phyloP scores from a whole-genome alignment of 176 grass and related monocot species.

The Saccharum spontaneum region DNA sequence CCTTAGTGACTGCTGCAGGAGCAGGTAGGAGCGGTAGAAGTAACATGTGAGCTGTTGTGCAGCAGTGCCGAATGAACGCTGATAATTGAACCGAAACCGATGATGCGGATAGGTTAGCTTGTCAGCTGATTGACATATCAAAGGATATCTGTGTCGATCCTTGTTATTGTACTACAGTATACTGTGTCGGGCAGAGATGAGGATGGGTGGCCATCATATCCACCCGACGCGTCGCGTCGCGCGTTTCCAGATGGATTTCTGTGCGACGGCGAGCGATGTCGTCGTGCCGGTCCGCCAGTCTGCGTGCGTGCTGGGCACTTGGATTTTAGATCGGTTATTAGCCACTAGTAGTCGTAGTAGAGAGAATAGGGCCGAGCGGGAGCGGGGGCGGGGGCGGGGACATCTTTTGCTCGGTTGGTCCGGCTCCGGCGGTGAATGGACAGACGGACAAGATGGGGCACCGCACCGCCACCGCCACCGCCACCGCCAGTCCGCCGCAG shows the following conservation, averaged over 20 bases:
- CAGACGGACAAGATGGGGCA: conserved; percentile 5
- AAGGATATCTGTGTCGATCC: background rate
- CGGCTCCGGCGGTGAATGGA: background rate
- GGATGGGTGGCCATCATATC: background rate
- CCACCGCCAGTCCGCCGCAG: background rate
- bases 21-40: background rate
- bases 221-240: background rate
- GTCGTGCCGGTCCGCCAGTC: background rate
- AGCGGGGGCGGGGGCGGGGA: background rate
- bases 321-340: too few relatives aligned
- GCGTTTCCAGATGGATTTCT: background rate
- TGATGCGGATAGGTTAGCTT: conserved; percentile 15
- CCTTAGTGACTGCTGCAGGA: too few relatives aligned
- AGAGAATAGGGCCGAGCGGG: background rate
- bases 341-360: too few relatives aligned
- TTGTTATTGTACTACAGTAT: background rate
- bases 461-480: background rate
- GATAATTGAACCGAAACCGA: background rate
- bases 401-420: background rate
- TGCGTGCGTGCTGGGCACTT: too few relatives aligned
- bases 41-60: background rate
- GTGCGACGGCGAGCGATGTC: background rate
- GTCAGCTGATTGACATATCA: conserved; percentile 5
- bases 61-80: background rate
- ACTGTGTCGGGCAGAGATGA: too few relatives aligned